Evolutionary conservation across 345 rosid genomes (phyloP).

Genomic region (Isatis tinctoria): DNA sequence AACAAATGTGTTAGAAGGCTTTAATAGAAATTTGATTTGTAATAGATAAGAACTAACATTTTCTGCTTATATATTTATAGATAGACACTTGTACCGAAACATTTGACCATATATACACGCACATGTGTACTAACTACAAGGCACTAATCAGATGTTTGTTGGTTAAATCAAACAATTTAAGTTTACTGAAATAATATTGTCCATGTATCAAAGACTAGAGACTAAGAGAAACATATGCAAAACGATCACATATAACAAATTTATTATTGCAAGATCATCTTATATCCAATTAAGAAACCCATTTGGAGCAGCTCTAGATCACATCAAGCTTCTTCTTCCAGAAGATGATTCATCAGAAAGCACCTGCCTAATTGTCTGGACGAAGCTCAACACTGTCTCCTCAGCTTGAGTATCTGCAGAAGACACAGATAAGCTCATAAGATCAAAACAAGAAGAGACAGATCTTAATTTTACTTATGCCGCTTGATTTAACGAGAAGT

Average conservation of each 20-base stretch:
- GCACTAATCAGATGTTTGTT: too few relatives aligned
- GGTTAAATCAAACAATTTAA: not conserved
- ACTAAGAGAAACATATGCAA: not conserved
- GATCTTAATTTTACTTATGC: not conserved
- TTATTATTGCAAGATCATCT: not conserved
- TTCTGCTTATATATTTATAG: not conserved
- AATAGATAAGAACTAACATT: not conserved
- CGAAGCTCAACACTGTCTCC: slow-evolving; percentile 33
- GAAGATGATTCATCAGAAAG: slow-evolving; percentile 13
- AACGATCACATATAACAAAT: not conserved
- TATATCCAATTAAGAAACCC: not conserved
- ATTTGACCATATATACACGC: not conserved
- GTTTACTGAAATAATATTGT: not conserved
- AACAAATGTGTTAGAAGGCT: not conserved
- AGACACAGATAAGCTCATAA: not conserved
- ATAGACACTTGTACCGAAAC: not conserved
- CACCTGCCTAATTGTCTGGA: slow-evolving; percentile 28
- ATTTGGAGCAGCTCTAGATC: not conserved
- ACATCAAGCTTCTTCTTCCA: slow-evolving; percentile 23
- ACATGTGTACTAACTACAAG: not conserved
- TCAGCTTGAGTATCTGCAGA: not conserved
- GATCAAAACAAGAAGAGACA: not conserved
- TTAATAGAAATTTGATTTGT: not conserved
- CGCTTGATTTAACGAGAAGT: not conserved
- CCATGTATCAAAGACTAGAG: not conserved